A percentile compares a stretch with the other conserved stretches of the same genome.
phyloP scores from a whole-genome alignment of 2,329 filamentous ascomycete genomes.

The Geosmithia morbida region DNA sequence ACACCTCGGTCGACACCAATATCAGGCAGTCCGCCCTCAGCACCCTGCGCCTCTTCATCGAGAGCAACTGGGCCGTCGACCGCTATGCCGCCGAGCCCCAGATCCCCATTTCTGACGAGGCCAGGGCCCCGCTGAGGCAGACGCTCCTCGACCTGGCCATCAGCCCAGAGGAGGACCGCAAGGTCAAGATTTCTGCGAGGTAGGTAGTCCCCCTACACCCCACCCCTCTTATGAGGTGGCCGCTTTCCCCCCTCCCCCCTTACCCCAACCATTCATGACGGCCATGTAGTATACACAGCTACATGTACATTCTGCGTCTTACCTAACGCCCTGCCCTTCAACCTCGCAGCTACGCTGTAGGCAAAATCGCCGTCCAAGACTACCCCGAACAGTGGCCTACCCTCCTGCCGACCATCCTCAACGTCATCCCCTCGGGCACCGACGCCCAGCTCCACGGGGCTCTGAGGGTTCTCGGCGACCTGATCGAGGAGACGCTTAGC shows the following conservation, averaged over 20 bases:
- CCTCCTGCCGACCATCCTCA: conserved; percentile 67
- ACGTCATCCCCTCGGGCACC: conserved; percentile 58
- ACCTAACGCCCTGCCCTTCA: background rate
- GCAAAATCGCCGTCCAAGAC: conserved; percentile 86
- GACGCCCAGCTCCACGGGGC: conserved; percentile 80
- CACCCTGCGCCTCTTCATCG: conserved; percentile 68
- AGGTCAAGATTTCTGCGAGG: conserved; percentile 80
- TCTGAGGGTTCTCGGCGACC: conserved; percentile 71
- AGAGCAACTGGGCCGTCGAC: conserved; percentile 68
- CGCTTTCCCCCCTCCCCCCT: too few species aligned
- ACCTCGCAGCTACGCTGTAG: conserved; percentile 51
- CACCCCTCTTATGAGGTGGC: background rate
- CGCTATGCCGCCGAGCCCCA: conserved; percentile 51
- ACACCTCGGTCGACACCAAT: conserved; percentile 56
- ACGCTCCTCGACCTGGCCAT: conserved; percentile 66
- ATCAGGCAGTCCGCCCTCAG: conserved; percentile 76
- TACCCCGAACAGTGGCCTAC: conserved; percentile 94
- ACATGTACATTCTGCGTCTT: background rate
- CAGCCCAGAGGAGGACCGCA: conserved; percentile 60
- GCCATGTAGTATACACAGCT: background rate
- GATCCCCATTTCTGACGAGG: conserved; percentile 56
- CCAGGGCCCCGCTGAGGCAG: conserved; percentile 59
- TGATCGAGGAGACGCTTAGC: conserved; percentile 86
- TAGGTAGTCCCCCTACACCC: conserved; percentile 25
- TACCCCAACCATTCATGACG: too few species aligned